Base-by-base conservation (phyloP, 75 land plant species). In the Picea sitchensis region DNA sequence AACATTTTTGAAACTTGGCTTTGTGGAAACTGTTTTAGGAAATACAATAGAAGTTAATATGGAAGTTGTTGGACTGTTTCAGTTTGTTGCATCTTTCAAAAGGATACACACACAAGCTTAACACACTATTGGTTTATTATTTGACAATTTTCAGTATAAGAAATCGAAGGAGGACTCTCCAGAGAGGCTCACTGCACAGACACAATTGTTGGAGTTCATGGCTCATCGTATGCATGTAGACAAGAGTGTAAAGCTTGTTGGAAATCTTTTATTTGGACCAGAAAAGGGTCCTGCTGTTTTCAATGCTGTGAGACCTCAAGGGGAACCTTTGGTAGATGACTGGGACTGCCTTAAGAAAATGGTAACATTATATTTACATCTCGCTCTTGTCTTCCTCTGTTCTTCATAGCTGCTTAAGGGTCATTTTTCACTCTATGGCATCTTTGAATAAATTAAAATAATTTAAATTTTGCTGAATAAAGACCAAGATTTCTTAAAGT, bases 261-360 rank as follows among this genome's bases (percentile, higher is more conserved):
- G 93, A 38, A 79, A 82, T 44, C 82, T 94, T 78, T 79, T 96
- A n/a, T 91, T 87, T 78, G 99, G 99, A 58, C 64, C 81, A 17
- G 78, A 79, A n/a, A 82, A 76, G 14, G 91, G 87, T 11, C 76
- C 87, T 32, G 34, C 77, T 12, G 62, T 76, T 1, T 79, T 96
- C 32, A 80, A 75, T 1, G 61, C 77, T 56, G 88, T 90, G 12
- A 86, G 93, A 77, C 80, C 78, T 11, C 74, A 73, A 7, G 99
- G 98, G 41, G 80, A 80, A 68, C 85, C 92, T 17, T 80, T 94
- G 64, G 99, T 94, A 14, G 92, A 96, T 81, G 95, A 96, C 74
- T 96, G 99, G 99, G 81, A 65, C 67, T 96, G 99, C 79, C 77
- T 96, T 54, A 96, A 96, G 76, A 60, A 77, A 73, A 89, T 87